Base-by-base conservation (phyloP, 140 eudicot species). In the Bidens hawaiensis region DNA sequence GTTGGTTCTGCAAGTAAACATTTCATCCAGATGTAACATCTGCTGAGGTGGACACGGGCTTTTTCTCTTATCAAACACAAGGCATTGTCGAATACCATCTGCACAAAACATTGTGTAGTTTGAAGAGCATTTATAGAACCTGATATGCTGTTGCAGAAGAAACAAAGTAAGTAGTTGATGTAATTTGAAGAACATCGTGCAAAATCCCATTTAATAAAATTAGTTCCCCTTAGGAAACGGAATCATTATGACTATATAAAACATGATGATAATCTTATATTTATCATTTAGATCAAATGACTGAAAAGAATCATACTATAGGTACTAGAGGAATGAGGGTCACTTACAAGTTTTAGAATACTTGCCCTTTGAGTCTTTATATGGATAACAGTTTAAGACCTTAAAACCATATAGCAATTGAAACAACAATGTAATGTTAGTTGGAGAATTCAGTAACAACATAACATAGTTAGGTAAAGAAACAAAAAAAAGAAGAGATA, bases 281-380 rank as follows among this genome's bases (percentile, higher is more conserved):
- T 26, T 6, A 54, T 26, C 40, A 2, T 48, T 48, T 48, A 19
- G 27, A 55, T 28, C 30, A 55, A 15, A 28, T 28, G 40, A 15
- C 60, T 26, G 12, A 27, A 54, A 53, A 54, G 40, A 54, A 54
- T 54, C 14, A 6, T 54, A 54, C 60, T 53, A 25, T 21, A 14
- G 36, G 21, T 53, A 53, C 60, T 23, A 25, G 40, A 53, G 9
- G 42, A 42, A 55, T 55, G 42, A 55, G 24, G 62, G 23, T 55
- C 48, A 77, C 95, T 83, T 75, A 86, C 95, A 56, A 38, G 23
- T 72, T 69, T 23, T 52, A 10, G 65, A 17, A 40, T 24, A 54
- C 72, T 84, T 65, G 68, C 42, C 59, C 68, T 30, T 23, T 15
- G 49, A 59, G 34, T 74, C 75, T 71, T 64, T 84, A 50, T 64